phyloP scores from a whole-genome alignment of 495 filamentous ascomycete species.

The Neurospora sp. region DNA sequence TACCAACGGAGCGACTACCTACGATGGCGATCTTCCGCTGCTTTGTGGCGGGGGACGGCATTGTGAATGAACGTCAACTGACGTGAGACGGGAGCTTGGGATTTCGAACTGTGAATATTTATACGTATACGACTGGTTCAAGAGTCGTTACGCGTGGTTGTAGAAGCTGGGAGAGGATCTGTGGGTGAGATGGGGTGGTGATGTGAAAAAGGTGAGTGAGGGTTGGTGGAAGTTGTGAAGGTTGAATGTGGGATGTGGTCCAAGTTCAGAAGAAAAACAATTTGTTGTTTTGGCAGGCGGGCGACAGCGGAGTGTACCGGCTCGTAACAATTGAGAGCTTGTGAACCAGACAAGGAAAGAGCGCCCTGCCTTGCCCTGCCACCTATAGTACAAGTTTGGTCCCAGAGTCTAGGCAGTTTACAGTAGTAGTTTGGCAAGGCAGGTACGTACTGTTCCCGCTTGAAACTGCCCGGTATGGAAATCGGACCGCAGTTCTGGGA shows the following conservation, averaged over 20 bases:
- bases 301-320: not conserved
- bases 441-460: not conserved
- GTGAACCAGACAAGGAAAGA: not conserved
- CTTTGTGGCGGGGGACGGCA: slow-evolving; percentile 71
- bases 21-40: slow-evolving; percentile 98
- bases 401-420: not conserved
- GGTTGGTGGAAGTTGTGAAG: not conserved
- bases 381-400: not conserved
- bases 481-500: not conserved
- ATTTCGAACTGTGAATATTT: not conserved
- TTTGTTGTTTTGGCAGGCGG: not conserved
- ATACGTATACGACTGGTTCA: not conserved
- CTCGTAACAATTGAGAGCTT: not conserved
- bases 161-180: not conserved
- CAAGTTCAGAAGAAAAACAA: not conserved
- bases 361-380: not conserved
- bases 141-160: not conserved
- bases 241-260: not conserved
- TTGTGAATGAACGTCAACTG: slow-evolving; percentile 21
- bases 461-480: not conserved
- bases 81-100: not conserved
- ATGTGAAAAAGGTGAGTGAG: not conserved
- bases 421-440: not conserved
- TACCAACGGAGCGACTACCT: slow-evolving; percentile 94
- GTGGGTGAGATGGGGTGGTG: not conserved